Evolutionary conservation across 2,329 filamentous ascomycete species (phyloP).

Genomic region (Aspergillus eucalypticola): DNA sequence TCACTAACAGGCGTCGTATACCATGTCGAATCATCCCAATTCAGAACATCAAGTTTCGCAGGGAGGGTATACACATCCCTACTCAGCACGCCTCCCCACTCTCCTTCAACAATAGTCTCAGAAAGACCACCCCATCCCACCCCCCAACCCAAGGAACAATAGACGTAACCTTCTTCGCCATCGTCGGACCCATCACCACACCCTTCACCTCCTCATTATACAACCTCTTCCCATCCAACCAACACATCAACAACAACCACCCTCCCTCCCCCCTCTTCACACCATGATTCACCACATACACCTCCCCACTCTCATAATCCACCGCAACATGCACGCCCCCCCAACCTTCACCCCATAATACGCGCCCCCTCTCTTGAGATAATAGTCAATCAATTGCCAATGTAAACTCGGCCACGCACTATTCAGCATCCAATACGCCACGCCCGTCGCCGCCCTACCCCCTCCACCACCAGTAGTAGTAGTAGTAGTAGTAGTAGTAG

Average conservation of each 20-base stretch:
- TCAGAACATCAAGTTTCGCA: slow-evolving; percentile 49
- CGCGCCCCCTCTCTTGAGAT: slow-evolving; percentile 58
- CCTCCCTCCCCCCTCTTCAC: slow-evolving; percentile 43
- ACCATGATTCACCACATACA: slow-evolving; percentile 60
- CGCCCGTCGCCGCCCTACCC: slow-evolving; percentile 56
- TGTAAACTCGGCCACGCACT: slow-evolving; percentile 65
- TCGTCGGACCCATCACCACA: slow-evolving; percentile 48
- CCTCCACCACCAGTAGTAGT: too few relatives aligned
- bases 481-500: too few relatives aligned
- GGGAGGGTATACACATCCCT: slow-evolving; percentile 64
- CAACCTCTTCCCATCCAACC: slow-evolving; percentile 47
- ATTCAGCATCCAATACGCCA: slow-evolving; percentile 70
- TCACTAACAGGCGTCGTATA: slow-evolving; percentile 58
- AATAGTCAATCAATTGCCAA: slow-evolving; percentile 67
- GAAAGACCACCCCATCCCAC: too few relatives aligned
- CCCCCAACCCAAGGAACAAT: slow-evolving; percentile 23
- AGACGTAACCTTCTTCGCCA: slow-evolving; percentile 40
- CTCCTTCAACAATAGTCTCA: too few relatives aligned
- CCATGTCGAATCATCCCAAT: slow-evolving; percentile 61
- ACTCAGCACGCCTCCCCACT: slow-evolving; percentile 39
- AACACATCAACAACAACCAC: slow-evolving; percentile 54
- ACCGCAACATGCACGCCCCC: slow-evolving; percentile 58
- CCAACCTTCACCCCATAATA: slow-evolving; percentile 62
- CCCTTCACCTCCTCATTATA: slow-evolving; percentile 31
- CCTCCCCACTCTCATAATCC: slow-evolving; percentile 49